Percentiles rank a stretch among this genome's conserved stretches.
Evolutionary conservation across 345 rosid species (phyloP).

Genomic region (Gossypium longicalyx): DNA sequence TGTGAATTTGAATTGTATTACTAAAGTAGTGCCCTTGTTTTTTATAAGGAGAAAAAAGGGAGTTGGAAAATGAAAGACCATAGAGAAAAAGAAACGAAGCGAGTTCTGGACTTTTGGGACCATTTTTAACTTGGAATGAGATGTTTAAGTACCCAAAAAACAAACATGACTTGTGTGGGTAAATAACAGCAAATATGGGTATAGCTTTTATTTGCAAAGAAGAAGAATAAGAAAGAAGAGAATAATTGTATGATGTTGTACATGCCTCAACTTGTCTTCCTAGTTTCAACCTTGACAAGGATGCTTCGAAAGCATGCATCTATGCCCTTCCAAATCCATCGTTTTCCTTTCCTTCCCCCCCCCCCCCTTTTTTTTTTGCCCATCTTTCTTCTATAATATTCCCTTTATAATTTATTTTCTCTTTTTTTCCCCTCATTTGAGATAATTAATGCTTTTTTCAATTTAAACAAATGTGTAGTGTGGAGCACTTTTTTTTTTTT

Average conservation of each 20-base stretch:
- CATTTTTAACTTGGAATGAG: neutral
- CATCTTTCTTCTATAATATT: neutral
- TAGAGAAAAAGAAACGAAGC: neutral
- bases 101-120: neutral
- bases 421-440: neutral
- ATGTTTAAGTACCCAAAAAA: no score
- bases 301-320: slow-evolving; percentile 6
- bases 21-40: neutral
- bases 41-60: neutral
- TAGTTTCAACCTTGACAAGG: neutral
- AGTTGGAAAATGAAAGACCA: neutral
- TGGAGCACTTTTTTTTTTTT: neutral
- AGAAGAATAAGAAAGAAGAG: neutral
- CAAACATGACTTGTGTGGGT: neutral
- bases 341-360: neutral
- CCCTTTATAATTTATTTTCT: neutral
- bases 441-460: neutral
- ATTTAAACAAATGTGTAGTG: no score
- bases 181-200: neutral
- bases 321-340: neutral
- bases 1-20: no score
- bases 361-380: no score
- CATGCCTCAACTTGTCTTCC: neutral
- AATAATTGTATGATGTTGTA: neutral
- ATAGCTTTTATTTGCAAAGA: neutral